Percentiles rank a stretch among this genome's conserved stretches.
Conservation (phyloP, 768 basidiomycete genomes). For the Coprinellus aureogranulatus region DNA sequence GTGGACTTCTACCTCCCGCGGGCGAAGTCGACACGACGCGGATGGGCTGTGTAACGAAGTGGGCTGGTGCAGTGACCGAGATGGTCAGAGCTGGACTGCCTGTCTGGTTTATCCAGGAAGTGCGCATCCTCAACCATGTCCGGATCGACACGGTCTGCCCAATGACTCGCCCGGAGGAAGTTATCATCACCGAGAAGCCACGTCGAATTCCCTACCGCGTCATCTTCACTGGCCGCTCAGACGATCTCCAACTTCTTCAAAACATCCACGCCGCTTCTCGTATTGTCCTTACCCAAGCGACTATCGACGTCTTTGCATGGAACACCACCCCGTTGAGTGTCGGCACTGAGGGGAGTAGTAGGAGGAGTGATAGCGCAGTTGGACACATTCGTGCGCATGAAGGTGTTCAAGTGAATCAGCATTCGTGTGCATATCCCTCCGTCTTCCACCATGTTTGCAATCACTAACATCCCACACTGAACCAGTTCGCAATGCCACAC, state of each 20-base stretch:
- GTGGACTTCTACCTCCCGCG: background rate
- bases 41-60: slow-evolving; percentile 15
- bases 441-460: background rate
- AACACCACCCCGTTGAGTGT: slow-evolving; percentile 19
- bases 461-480: no score
- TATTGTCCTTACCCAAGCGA: background rate
- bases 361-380: slow-evolving; percentile 46
- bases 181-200: background rate
- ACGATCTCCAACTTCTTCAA: background rate
- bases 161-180: background rate
- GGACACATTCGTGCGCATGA: slow-evolving; percentile 57
- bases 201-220: background rate
- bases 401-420: slow-evolving; percentile 18
- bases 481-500: no score
- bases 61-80: slow-evolving; percentile 6
- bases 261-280: no score
- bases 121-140: background rate
- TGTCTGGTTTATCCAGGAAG: slow-evolving; percentile 17
- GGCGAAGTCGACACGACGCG: background rate
- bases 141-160: slow-evolving; percentile 3
- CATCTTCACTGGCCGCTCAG: background rate
- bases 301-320: background rate
- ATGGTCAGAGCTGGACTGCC: slow-evolving; percentile 15
- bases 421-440: background rate
- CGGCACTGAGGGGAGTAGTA: slow-evolving; percentile 75